These are phyloP conservation scores for Pseudognaphalium luteoalbum DNA, from an alignment of 129 eudicot species.

Conservation along the genomic window DNA sequence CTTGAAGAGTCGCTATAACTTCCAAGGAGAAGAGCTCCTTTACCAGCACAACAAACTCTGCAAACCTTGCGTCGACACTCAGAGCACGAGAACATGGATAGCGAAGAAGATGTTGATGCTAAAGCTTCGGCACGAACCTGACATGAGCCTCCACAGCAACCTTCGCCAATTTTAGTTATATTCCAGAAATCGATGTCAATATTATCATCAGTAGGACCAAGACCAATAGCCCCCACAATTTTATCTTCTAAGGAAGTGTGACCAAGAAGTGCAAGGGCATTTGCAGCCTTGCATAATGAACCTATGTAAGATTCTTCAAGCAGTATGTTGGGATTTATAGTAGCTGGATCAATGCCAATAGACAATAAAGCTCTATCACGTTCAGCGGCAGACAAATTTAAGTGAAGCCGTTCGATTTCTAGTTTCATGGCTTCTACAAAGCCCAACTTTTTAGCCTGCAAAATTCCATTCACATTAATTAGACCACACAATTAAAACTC, in stretches of 20 bases:
- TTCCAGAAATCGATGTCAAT: constrained; percentile 81
- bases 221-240: constrained; percentile 70
- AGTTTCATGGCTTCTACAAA: constrained; percentile 91
- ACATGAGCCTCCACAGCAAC: constrained; percentile 72
- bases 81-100: constrained; percentile 48
- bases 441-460: constrained; percentile 69
- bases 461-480: constrained; percentile 20
- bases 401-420: constrained; percentile 80
- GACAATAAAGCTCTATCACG: constrained; percentile 91
- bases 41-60: constrained; percentile 89
- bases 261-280: constrained; percentile 74
- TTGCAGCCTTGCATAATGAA: constrained; percentile 72
- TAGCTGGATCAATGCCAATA: constrained; percentile 91
- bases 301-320: constrained; percentile 64
- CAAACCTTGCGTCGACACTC: constrained; percentile 80
- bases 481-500: constrained; percentile 19
- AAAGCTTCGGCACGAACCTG: constrained; percentile 69
- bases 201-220: constrained; percentile 41
- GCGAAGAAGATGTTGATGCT: constrained; percentile 37
- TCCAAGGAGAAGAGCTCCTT: constrained; percentile 77
- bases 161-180: constrained; percentile 59
- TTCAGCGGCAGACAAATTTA: constrained; percentile 91
- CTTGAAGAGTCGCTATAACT: constrained; percentile 53
- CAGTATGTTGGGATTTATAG: constrained; percentile 76
- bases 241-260: constrained; percentile 77